A percentile compares a stretch with the other conserved stretches of the same genome.
Evolutionary conservation across 345 rosid species (phyloP).

Genomic region (Toxicodendron radicans): DNA sequence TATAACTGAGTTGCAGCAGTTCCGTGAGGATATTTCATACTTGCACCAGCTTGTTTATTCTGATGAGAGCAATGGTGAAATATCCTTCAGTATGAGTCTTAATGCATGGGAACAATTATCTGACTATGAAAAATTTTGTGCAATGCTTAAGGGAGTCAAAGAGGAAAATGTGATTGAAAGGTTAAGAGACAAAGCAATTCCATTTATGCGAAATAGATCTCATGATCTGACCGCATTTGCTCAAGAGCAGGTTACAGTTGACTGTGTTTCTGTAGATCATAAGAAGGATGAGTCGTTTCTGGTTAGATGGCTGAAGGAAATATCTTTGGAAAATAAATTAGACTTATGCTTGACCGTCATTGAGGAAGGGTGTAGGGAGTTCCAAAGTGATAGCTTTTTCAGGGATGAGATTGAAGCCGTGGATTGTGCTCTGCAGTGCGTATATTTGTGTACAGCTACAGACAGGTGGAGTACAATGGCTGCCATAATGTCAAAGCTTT

Average conservation of each 20-base stretch:
- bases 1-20: constrained; percentile 61
- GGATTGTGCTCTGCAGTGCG: constrained; percentile 80
- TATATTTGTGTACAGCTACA: constrained; percentile 66
- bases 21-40: constrained; percentile 71
- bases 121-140: constrained; percentile 79
- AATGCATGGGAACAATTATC: constrained; percentile 75
- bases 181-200: constrained; percentile 66
- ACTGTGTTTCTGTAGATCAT: constrained; percentile 27
- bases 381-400: constrained; percentile 53
- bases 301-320: constrained; percentile 88
- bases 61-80: constrained; percentile 50
- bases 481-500: constrained; percentile 78
- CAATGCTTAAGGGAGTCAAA: constrained; percentile 70
- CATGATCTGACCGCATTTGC: constrained; percentile 18
- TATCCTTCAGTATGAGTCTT: constrained; percentile 60
- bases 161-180: constrained; percentile 61
- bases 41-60: constrained; percentile 74
- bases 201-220: constrained; percentile 66
- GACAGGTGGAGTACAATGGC: constrained; percentile 90
- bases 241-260: constrained; percentile 23
- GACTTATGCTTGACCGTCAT: constrained; percentile 75
- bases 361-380: constrained; percentile 79
- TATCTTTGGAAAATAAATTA: constrained; percentile 63
- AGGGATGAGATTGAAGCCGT: constrained; percentile 70
- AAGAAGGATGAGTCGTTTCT: constrained; percentile 58